Conservation (phyloP, 139 green algal species). For the Pleodorina starrii region DNA sequence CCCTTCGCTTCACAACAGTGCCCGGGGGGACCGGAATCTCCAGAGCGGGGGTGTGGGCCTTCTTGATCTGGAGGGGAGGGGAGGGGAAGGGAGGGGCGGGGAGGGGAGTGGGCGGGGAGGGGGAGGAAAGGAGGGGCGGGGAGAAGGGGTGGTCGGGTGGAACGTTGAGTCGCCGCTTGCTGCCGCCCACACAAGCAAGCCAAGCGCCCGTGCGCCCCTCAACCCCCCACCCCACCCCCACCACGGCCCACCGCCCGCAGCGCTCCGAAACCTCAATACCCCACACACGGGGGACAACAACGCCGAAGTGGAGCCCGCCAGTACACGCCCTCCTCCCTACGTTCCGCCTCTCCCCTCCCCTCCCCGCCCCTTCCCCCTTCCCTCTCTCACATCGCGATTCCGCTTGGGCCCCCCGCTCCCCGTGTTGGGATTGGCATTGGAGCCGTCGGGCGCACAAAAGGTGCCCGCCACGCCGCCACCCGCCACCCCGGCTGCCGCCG, state of each 20-base stretch:
- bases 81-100: neutral
- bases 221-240: no score
- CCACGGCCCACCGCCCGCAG: no score
- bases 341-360: no score
- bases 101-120: neutral
- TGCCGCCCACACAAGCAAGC: no score
- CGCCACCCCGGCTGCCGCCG: neutral
- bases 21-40: constrained; percentile 77
- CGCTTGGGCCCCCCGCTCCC: constrained; percentile 75
- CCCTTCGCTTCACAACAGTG: constrained; percentile 83
- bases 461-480: no score
- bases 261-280: no score
- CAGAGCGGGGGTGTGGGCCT: constrained; percentile 63
- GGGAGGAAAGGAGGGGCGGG: neutral
- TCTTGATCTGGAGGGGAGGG: constrained; percentile 47
- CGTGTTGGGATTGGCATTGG: constrained; percentile 75
- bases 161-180: neutral
- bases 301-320: no score
- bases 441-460: constrained; percentile 54
- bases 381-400: constrained; percentile 34
- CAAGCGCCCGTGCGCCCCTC: no score
- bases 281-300: no score
- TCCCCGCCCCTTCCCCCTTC: no score
- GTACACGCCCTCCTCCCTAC: no score
- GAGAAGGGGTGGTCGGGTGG: neutral